Base-by-base conservation (phyloP, 257 asterid species). In the Przewalskia tangutica region DNA sequence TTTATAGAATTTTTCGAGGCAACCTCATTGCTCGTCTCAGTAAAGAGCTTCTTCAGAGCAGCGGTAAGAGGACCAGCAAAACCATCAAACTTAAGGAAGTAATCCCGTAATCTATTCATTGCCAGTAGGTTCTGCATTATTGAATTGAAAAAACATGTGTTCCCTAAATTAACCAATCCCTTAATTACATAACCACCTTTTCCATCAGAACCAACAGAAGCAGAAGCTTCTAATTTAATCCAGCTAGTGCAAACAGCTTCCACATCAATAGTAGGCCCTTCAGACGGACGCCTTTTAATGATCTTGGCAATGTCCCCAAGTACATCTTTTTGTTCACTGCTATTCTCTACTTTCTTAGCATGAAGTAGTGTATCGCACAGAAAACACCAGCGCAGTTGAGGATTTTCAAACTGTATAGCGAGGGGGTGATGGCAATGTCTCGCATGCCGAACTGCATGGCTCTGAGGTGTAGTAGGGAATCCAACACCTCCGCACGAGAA, bases 131-230 rank as follows among this genome's bases (percentile, higher is more conserved):
- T 94, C 89, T 95, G 98, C 92, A 91, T 83, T 56, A 92, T 82
- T 1, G 98, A 94, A 89, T 95, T 95, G 77, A 95, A 94, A 90
- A 95, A 95, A 87, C 99, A 95, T 2, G 99, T 91, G 85, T 95
- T 92, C 83, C 99, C 99, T 89, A 95, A 84, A 92, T 95, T 95
- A 84, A 89, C 80, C 84, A 95, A 85, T 66, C 99, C 99, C 88
- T 93, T 91, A 50, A 92, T 84, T 9, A 80, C 78, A 88, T 87
- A 86, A 46, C 86, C 84, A 63, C 79, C 75, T 65, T 65, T 85
- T 23, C 79, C 89, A 88, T 83, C 84, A n/a, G 84, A 82, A 55
- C 64, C 77, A 79, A 65, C 81, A 78, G 85, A 80, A 20, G 81
- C 55, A 77, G 85, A 83, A 77, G 84, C 81, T 81, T 86, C 96